Evolutionary conservation across 306 rosid genomes (phyloP), one percentile per base, ranked within the genome.

Genomic region (Cotoneaster glaucophyllus): DNA sequence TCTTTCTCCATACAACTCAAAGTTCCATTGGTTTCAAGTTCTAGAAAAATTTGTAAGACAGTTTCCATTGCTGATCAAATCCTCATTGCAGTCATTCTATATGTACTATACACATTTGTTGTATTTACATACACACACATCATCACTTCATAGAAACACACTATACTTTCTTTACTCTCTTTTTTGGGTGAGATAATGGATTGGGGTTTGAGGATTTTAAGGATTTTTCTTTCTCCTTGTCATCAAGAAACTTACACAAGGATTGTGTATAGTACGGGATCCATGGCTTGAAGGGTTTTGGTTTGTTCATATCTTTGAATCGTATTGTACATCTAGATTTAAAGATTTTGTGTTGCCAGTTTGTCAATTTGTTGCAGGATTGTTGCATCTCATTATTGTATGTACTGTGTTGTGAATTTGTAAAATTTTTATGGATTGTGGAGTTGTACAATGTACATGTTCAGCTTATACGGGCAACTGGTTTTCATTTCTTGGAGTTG

Each of bases 41-140:
- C 19, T 31, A 67, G 39, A 45, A 84, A 74, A 72, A 41, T 67
- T 53, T 73, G 19, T 19, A 86, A 80, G 73, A 73, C 75, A 59
- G 71, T 91, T 77, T 82, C 95, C 76, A 45, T 90, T 67, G 1
- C 67, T 29, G 93, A 91, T 74, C 97, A 94, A 84, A 65, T 91
- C 28, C 44, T 86, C 22, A 4, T 91, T 69, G 83, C 89, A 45
- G 34, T 90, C 56, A 63, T 78, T 61, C 54, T 90, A 17, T 26
- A 68, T 71, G 79, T 88, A 41, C 69, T 90, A 13, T 87, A 86
- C 90, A 78, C 77, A 64, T 52, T 90, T 73, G 67, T 76, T 26
- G 65, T 67, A 79, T 77, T 61, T 73, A 22, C 81, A 18, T 83
- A 78, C 65, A 81, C 88, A 24, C 71, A 78, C 84, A 83, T 78